Base-by-base conservation (phyloP, 2,329 filamentous ascomycete genomes). In the Colletotrichum higginsianum region DNA sequence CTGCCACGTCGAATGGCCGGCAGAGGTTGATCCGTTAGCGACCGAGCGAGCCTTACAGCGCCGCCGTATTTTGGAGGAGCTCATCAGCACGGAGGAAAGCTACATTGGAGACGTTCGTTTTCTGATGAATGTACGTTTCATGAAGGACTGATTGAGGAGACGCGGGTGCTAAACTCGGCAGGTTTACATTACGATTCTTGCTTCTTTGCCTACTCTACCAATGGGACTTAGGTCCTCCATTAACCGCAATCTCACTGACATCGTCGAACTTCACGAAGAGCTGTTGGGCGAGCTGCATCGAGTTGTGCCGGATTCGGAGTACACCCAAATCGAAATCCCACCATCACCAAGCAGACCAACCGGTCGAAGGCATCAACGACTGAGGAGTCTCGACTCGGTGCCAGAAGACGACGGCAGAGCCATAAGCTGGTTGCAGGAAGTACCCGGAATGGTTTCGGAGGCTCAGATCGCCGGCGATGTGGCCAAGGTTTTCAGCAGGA, bases 21-120 rank as follows among this genome's bases (percentile, higher is more conserved):
- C 79, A 6, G 76, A 81, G 12, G 74, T 91, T 13, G 94, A 98
- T 75, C 88, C 92, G 69, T 90, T 87, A 40, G 91, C 93, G n/a
- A 88, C 89, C 52, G 88, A 91, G 75, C 90, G 95, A 64, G 90
- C 94, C 2, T 82, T 93, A 23, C 93, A 95, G 77, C 90, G 96
- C 72, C 90, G 94, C 16, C 91, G 92, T 73, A 91, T 97, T 49
- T 82, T 98, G 46, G 93, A 96, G 78, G 96, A 98, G 82, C 85
- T 98, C 61, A 90, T 98, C 72, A 88, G 84, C 67, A 97, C 95
- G 0, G 96, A 98, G 80, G 93, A 96, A 79, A 90, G 92, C 77
- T 98, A 98, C 79, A 91, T 98, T 76, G 90, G 92, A 18, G 96
- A 98, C 77, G 82, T 98, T 69, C 94, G 94, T 76, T 94, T 96